Conservation (phyloP, 225 moss, liverwort and hornwort genomes). For the Bryum argenteum region DNA sequence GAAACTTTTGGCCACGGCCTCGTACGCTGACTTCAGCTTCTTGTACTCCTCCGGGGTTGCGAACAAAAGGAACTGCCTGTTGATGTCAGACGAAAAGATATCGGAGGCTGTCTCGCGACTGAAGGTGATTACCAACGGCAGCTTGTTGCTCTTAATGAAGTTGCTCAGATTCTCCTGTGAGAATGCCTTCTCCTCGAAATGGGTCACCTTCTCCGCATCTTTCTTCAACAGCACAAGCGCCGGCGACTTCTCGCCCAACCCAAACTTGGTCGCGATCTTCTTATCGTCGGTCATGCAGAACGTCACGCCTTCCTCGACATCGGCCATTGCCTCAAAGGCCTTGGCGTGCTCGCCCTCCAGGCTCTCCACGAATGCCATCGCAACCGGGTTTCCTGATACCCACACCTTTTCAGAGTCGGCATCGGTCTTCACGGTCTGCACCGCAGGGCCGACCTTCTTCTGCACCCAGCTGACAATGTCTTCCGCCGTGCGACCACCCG, state of each 20-base stretch:
- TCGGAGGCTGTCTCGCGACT: conserved; percentile 52
- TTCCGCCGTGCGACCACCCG: conserved; percentile 57
- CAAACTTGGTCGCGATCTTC: conserved; percentile 55
- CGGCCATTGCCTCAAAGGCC: conserved; percentile 42
- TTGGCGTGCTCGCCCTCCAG: conserved; percentile 52
- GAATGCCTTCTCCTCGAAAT: conserved; percentile 51
- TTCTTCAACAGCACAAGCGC: conserved; percentile 67
- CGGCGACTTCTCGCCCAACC: conserved; percentile 57
- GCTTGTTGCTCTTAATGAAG: conserved; percentile 67
- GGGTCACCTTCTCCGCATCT: conserved; percentile 57
- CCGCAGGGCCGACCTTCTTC: conserved; percentile 64
- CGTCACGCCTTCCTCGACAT: conserved; percentile 58
- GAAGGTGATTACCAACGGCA: conserved; percentile 73
- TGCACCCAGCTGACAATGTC: conserved; percentile 75
- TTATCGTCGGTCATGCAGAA: conserved; percentile 59
- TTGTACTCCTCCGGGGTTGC: conserved; percentile 52
- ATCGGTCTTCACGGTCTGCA: conserved; percentile 44
- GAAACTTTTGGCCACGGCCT: conserved; percentile 63
- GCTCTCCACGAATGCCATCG: conserved; percentile 50
- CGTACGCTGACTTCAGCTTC: conserved; percentile 45
- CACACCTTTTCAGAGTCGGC: conserved; percentile 50
- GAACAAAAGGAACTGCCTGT: conserved; percentile 76
- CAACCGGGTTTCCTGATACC: conserved; percentile 46
- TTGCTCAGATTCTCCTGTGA: conserved; percentile 46
- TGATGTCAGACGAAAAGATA: conserved; percentile 70